Evolutionary conservation across 2,329 filamentous ascomycete genomes (phyloP), one percentile per base, ranked within the genome.

Genomic region (Arthrocladium fulminans): DNA sequence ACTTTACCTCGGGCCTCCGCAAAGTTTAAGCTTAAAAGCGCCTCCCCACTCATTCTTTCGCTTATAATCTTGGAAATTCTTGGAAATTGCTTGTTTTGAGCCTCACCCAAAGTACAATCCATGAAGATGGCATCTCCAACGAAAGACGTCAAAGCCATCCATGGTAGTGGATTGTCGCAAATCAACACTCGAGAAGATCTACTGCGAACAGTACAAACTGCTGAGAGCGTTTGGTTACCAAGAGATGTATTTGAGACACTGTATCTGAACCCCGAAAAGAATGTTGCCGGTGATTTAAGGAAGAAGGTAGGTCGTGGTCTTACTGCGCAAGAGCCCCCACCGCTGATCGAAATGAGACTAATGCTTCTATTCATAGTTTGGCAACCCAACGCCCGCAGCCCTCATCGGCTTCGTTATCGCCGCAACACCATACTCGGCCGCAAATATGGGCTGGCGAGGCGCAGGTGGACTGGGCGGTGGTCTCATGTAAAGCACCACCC

Each of bases 361-460:
- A 29, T 13, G 7, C 27, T 29, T 13, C 27, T 13, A 29, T 13
- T 29, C 27, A 29, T 13, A 29, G 27, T 42, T 42, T 5, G 39
- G 39, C 6, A 42, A 42, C 27, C 50, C 50, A 23, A 52, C 50
- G 1, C 50, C 50, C 2, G 47, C 45, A 8, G 47, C 46, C 46
- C 47, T 52, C 10, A 45, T 44, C 30, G 50, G 50, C 13, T 52
- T 52, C 42, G 45, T 52, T 22, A 46, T 52, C 23, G 10, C 47
- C 19, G 34, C 45, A 5, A 52, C 50, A 23, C 50, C 50, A 4
- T 48, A 38, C 20, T 40, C 47, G 12, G 34, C 34, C 30, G 47
- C 42, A 6, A 44, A 45, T 20, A 52, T 80, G 75, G 75, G 76
- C 23, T 80, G 76, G 76, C 62, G 76, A 56, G 75, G 76, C 12